Base-by-base conservation (phyloP, 805 yeast species). In the Barnettozyma salicaria region DNA sequence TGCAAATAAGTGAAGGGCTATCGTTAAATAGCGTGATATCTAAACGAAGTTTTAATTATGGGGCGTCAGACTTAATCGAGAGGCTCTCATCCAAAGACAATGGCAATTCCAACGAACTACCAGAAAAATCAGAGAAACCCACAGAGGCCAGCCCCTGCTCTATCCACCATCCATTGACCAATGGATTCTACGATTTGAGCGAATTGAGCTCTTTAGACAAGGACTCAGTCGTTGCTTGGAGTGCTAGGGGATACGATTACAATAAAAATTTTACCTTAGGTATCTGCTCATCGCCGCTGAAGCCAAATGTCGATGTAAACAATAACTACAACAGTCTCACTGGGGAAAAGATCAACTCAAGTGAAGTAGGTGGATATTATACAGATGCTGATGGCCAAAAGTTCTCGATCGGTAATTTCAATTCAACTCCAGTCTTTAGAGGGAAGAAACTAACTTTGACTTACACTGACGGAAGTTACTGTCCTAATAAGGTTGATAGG, bases 181-280 rank as follows among this genome's bases (percentile, higher is more conserved):
- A 64, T 27, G 75, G 71, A 11, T 58, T 52, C 41, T 56, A 48
- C 34, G 59, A 58, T 32, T 33, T 58, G n/a, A 41, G 55, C n/a
- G 58, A 52, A 12, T 32, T 58, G 17, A 56, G 60, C 19, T 50
- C 58, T 1, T 43, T 44, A 7, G 45, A 49, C 17, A 51, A 48
- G 22, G 58, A 52, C 8, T 28, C 37, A 4, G 25, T 48, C 3
- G 52, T 49, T 19, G 72, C 80, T 18, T 85, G 89, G 86, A 59
- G 67, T 27, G 77, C 89, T 4, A 71, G 70, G 42, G 94, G 94
- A 1, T 72, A 70, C 55, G 92, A 80, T 45, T 74, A 73, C 49
- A 78, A 78, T 19, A 65, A 63, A 32, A 88, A 88, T 59, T 88
- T 80, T 61, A 81, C 90, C 1, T 48, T 82, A 28, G 81, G 84